phyloP scores from a whole-genome alignment of 306 rosid species.

The Casuarina glauca region DNA sequence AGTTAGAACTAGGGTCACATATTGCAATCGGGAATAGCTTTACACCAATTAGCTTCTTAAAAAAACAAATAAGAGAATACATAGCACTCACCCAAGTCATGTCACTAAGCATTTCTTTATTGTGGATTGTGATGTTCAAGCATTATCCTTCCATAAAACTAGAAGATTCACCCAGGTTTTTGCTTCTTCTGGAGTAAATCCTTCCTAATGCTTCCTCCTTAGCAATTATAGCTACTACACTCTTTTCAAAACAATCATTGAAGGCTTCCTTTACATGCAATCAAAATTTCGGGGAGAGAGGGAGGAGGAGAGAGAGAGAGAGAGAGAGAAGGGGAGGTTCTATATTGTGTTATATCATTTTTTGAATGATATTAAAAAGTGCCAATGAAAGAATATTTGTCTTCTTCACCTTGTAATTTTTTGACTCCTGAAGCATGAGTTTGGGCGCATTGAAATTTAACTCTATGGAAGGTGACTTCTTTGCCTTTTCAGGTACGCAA shows the following conservation, averaged over 20 bases:
- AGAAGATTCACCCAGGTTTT: neutral
- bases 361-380: neutral
- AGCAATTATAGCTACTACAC: neutral
- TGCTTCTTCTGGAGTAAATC: conserved; percentile 8
- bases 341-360: neutral
- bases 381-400: neutral
- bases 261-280: neutral
- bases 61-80: neutral
- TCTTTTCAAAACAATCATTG: conserved; percentile 18
- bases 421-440: conserved; percentile 12
- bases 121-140: neutral
- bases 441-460: conserved; percentile 8
- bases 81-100: neutral
- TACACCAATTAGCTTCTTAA: neutral
- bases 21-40: neutral
- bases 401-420: conserved; percentile 2
- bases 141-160: neutral
- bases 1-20: neutral
- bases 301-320: too few relatives aligned
- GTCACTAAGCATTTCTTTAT: neutral
- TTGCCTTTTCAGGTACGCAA: conserved; percentile 64
- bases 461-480: conserved; percentile 10
- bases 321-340: neutral
- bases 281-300: too few relatives aligned
- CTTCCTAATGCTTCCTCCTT: neutral